Evolutionary conservation across 768 basidiomycete species (phyloP).

Genomic region (Mycena crocata): DNA sequence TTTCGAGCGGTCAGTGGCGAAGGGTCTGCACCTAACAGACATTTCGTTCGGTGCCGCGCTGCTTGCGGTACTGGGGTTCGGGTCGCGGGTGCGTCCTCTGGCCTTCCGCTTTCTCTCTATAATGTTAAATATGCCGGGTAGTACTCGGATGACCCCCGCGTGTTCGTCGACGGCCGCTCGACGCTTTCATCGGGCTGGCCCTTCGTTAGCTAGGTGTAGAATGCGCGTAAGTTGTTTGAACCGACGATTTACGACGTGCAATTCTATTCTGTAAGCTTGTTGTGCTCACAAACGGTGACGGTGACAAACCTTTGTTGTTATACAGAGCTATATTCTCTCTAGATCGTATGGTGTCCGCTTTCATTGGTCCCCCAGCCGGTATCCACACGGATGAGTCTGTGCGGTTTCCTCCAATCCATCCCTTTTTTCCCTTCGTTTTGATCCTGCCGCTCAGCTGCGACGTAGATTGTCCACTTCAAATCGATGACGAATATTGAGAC

Average conservation of each 20-base stretch:
- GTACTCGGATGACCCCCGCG: conserved; percentile 62
- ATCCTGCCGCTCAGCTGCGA: conserved; percentile 53
- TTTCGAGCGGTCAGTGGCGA: conserved; percentile 63
- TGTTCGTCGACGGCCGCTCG: conserved; percentile 47
- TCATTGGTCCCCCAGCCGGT: conserved; percentile 72
- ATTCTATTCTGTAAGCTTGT: conserved; percentile 61
- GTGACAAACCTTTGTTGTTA: not conserved
- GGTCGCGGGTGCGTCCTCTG: conserved; percentile 51
- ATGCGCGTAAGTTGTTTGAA: conserved; percentile 65
- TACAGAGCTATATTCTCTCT: conserved; percentile 43
- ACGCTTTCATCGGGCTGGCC: conserved; percentile 67
- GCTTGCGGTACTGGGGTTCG: conserved; percentile 75
- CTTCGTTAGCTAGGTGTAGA: conserved; percentile 70
- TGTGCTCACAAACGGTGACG: not conserved
- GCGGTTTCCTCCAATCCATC: too few relatives aligned
- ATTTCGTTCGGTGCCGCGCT: conserved; percentile 65
- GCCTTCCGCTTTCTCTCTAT: conserved; percentile 46
- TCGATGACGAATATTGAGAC: conserved; percentile 61
- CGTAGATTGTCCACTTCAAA: conserved; percentile 72
- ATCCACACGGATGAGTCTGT: conserved; percentile 79
- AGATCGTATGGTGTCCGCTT: conserved; percentile 52
- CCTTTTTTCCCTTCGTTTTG: not conserved
- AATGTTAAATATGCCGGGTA: conserved; percentile 53
- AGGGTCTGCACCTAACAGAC: conserved; percentile 62
- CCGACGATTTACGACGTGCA: conserved; percentile 80